phyloP scores from a whole-genome alignment of 768 basidiomycete species.

The Boletus subcaerulescens region DNA sequence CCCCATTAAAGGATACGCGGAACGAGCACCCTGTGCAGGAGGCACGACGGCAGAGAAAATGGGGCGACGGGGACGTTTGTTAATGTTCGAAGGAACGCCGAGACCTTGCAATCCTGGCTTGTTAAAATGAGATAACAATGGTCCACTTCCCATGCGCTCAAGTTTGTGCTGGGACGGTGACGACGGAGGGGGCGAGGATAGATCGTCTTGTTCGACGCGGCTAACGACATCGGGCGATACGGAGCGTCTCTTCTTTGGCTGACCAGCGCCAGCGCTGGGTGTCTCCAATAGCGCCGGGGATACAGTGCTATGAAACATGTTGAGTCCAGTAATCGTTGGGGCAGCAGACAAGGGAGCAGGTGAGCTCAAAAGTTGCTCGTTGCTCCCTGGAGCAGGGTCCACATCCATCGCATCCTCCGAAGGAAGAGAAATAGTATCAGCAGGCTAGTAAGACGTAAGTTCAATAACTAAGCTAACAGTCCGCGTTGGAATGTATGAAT shows the following conservation, averaged over 20 bases:
- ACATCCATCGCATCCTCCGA: conserved; percentile 78
- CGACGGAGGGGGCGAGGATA: conserved; percentile 50
- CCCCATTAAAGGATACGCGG: conserved; percentile 42
- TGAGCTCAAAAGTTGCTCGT: conserved; percentile 33
- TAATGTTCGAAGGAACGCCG: conserved; percentile 50
- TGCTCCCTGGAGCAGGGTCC: conserved; percentile 50
- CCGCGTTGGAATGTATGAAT: conserved; percentile 3
- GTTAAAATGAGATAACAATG: conserved; percentile 39
- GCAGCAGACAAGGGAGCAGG: conserved; percentile 45
- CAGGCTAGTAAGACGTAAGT: conserved; percentile 29
- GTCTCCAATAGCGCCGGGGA: conserved; percentile 50
- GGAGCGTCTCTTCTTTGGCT: conserved; percentile 56
- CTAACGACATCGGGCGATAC: conserved; percentile 50
- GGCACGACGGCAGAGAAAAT: conserved; percentile 62
- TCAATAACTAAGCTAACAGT: neutral
- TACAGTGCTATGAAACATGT: conserved; percentile 58
- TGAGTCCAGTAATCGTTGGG: conserved; percentile 52
- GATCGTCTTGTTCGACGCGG: conserved; percentile 36
- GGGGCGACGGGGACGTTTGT: conserved; percentile 64
- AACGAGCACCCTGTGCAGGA: conserved; percentile 39
- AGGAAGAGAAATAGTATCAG: conserved; percentile 40
- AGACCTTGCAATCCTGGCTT: conserved; percentile 54
- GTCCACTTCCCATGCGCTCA: conserved; percentile 38
- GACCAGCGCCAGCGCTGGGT: conserved; percentile 38
- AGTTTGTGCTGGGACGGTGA: conserved; percentile 49